Base-by-base conservation (phyloP, 257 asterid species). In the Capsicum rhomboideum region DNA sequence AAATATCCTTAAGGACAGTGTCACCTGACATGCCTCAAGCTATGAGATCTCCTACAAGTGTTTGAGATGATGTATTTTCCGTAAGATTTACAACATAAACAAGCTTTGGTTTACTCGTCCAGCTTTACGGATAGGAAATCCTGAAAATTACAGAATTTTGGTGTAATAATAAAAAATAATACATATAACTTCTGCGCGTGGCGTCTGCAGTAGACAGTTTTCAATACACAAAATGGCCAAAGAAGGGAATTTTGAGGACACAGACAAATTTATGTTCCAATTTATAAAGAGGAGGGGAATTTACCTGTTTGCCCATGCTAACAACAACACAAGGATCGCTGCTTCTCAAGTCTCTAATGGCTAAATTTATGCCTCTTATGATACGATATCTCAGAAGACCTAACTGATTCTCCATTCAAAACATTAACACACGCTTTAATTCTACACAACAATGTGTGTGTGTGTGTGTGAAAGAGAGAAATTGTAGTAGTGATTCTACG, bases 301-400 rank as follows among this genome's bases (percentile, higher is more conserved):
- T 44, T 80, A 93, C 98, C 97, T 93, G 97, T 71, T 88, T 91
- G 72, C 91, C 95, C 93, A 91, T 82, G 50, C 88, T 55, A 52
- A 94, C 87, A 29, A 91, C 77, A 87, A 84, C 84, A 52, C 82
- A 86, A n/a, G 88, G 88, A 79, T 86, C 88, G 42, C 88, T 83
- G 77, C 46, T 82, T 7, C 13, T 13, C 17, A 86, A 49, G 29
- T 82, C 88, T 82, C 86, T 86, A 1, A 79, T 79, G 61, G 86
- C 86, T 63, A 86, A 84, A 58, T 86, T 83, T 7, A 86, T 23
- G 42, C 88, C 88, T 78, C 86, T 86, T 29, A 49, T 40, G 12
- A 83, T 78, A 31, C 79, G 84, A 49, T 82, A 55, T 83, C 86
- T 78, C 10, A 86, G 71, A 37, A 86, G 84, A 42, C 86, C 88